Evolutionary conservation across 2,329 filamentous ascomycete genomes (phyloP), one percentile per base, ranked within the genome.

Genomic region (Dactylonectria estremocensis): DNA sequence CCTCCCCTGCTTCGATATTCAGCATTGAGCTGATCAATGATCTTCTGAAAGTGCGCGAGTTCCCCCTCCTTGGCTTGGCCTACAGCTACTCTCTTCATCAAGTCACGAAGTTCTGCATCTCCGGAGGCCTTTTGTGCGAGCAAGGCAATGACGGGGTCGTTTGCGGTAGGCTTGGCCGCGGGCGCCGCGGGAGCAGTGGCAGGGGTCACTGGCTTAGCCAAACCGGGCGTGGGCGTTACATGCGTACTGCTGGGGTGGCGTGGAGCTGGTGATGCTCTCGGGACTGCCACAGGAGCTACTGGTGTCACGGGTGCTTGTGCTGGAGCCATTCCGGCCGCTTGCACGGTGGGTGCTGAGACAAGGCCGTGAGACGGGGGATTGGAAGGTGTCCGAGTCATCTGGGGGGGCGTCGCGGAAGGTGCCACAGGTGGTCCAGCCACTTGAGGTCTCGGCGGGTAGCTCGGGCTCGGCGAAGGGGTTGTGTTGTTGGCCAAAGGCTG

Each of bases 41-140:
- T 93, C 55, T 86, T 87, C 77, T 96, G 93, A 73, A 96, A 96
- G 69, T 91, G 89, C 53, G 90, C 89, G 13, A 96, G 82, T 77
- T 96, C 92, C 14, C 90, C 88, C 43, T 89, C 87, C 13, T 88
- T 90, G 0, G 93, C 93, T 72, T 91, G 88, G 1, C 93, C 93
- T 31, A 91, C 90, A 0, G 93, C 93, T 1, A 96, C 93, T 60
- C 93, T 89, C 78, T 94, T 94, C 93, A 96, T 96, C 0, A 96
- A 84, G 40, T 92, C 90, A 64, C 94, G 91, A 10, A 96, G 83
- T 62, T 92, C 87, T 0, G 90, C 87, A 76, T 96, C 92, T 28
- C 89, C 90, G 0, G 92, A 92, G 7, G 93, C 93, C 70, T 90
- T 89, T 74, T 93, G 91, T 0, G 93, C 93, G 28, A 96, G 83